phyloP scores from a whole-genome alignment of 306 rosid genomes.

The Canavalia gladiata region DNA sequence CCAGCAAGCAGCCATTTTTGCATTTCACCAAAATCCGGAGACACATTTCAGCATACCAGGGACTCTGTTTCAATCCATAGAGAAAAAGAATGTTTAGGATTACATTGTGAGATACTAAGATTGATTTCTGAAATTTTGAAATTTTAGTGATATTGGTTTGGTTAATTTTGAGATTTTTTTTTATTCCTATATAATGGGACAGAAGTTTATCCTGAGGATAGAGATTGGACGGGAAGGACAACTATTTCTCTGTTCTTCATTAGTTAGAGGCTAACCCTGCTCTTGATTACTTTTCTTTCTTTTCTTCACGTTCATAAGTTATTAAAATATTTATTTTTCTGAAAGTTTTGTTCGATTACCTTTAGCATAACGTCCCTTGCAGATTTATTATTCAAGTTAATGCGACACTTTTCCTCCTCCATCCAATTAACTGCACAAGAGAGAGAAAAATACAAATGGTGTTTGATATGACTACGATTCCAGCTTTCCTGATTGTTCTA shows the following conservation, averaged over 20 bases:
- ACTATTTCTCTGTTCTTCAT: background rate
- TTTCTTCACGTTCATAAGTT: background rate
- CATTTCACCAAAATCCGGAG: too few relatives aligned
- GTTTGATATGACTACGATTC: constrained; percentile 78
- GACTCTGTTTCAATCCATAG: too few relatives aligned
- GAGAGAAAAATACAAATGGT: constrained; percentile 84
- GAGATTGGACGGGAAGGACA: background rate
- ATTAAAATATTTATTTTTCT: constrained; percentile 7
- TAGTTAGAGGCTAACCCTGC: constrained; percentile 25
- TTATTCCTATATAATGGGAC: background rate
- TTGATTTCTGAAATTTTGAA: too few relatives aligned
- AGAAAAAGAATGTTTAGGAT: too few relatives aligned
- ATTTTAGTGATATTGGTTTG: too few relatives aligned
- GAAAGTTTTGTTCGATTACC: background rate
- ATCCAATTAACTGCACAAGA: constrained; percentile 90
- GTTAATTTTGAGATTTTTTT: too few relatives aligned
- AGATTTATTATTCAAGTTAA: constrained; percentile 85
- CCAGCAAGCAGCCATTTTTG: too few relatives aligned
- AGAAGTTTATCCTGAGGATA: background rate
- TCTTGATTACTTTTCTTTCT: constrained; percentile 3
- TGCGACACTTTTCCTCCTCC: constrained; percentile 78
- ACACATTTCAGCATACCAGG: too few relatives aligned
- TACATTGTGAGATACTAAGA: too few relatives aligned
- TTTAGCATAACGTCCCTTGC: constrained; percentile 36
- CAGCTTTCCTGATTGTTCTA: constrained; percentile 80